A percentile compares a stretch with the other conserved stretches of the same genome.
phyloP scores from a whole-genome alignment of 805 yeast species.

The Metschnikowia sp. region DNA sequence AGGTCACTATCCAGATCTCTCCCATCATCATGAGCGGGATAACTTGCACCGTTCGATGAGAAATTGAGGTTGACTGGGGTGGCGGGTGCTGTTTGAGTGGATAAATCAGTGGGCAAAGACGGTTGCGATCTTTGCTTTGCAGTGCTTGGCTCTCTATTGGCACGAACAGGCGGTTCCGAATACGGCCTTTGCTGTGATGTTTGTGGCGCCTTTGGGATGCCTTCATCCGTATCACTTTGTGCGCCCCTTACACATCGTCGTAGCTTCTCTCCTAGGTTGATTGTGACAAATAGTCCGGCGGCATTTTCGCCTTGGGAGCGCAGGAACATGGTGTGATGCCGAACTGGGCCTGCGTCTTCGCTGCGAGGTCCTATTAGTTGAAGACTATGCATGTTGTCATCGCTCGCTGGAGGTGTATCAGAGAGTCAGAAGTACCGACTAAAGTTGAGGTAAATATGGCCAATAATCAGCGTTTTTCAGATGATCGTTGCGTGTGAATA shows the following conservation, averaged over 20 bases:
- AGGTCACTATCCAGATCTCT: constrained; percentile 12
- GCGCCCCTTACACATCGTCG: constrained; percentile 1
- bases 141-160: not conserved
- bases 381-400: constrained; percentile 11
- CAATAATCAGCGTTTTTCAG: too few species aligned
- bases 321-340: constrained; percentile 7
- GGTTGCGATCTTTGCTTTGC: not conserved
- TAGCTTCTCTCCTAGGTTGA: constrained; percentile 11
- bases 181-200: too few species aligned
- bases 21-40: not conserved
- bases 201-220: too few species aligned
- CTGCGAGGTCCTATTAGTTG: constrained; percentile 15
- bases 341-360: constrained; percentile 10
- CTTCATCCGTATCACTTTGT: not conserved
- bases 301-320: constrained; percentile 6
- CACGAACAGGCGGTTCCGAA: too few species aligned
- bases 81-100: not conserved
- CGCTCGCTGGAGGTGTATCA: not conserved
- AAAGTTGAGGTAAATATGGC: too few species aligned
- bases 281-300: constrained; percentile 10
- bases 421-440: not conserved
- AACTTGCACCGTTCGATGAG: not conserved
- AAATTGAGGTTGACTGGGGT: not conserved
- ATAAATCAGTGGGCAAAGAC: not conserved
- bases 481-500: too few species aligned